These are phyloP conservation scores for Pezizomycotina sp. DNA, from an alignment of 2,329 filamentous ascomycete species.

Conservation along the genomic window DNA sequence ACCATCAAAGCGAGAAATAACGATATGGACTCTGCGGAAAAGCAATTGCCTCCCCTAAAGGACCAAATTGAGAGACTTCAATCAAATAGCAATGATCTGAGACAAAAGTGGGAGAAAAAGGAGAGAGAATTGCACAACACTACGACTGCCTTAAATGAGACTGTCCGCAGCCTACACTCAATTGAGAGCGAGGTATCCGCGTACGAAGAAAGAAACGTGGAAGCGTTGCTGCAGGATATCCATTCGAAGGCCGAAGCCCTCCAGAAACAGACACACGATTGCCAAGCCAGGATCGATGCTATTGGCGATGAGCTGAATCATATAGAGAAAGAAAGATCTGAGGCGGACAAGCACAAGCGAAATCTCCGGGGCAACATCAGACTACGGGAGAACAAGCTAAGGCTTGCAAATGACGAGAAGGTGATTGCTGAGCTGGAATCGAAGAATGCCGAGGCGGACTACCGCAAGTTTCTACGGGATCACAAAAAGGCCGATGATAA, in stretches of 20 bases:
- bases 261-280: conserved; percentile 45
- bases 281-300: conserved; percentile 51
- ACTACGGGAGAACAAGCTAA: conserved; percentile 58
- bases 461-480: conserved; percentile 55
- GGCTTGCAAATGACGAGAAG: conserved; percentile 47
- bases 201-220: conserved; percentile 62
- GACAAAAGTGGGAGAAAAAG: conserved; percentile 51
- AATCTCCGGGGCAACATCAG: conserved; percentile 79
- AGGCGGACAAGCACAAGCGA: conserved; percentile 66
- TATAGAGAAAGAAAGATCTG: conserved; percentile 58
- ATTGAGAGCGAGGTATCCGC: conserved; percentile 61
- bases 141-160: conserved; percentile 54
- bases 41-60: too few relatives aligned
- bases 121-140: conserved; percentile 57
- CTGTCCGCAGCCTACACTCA: conserved; percentile 58
- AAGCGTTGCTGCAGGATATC: conserved; percentile 51
- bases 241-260: conserved; percentile 51
- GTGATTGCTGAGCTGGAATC: conserved; percentile 61
- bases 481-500: conserved; percentile 49
- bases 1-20: conserved; percentile 9
- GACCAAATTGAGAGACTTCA: conserved; percentile 58
- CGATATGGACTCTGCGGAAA: too few relatives aligned
- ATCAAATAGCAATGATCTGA: conserved; percentile 57
- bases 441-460: conserved; percentile 69
- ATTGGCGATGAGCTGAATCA: conserved; percentile 58